A percentile compares a stretch with the other conserved stretches of the same genome.
These are phyloP conservation scores for Talaromyces borbonicus DNA, from an alignment of 495 filamentous ascomycete species.

Conservation along the genomic window DNA sequence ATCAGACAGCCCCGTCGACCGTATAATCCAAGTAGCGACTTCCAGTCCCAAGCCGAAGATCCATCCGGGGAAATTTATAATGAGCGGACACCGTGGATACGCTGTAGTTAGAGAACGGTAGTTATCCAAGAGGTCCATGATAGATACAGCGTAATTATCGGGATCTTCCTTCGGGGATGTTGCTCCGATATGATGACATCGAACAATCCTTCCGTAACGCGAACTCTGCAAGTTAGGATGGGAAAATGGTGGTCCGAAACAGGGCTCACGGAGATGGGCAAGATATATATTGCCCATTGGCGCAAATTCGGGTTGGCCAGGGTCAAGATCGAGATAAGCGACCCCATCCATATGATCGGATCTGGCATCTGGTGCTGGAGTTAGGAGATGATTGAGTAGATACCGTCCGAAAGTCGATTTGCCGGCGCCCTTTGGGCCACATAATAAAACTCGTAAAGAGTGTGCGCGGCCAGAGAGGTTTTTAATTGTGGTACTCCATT, in stretches of 20 bases:
- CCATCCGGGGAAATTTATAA: constrained; percentile 82
- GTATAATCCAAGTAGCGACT: constrained; percentile 54
- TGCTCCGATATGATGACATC: constrained; percentile 65
- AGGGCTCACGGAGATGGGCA: constrained; percentile 48
- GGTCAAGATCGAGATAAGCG: constrained; percentile 70
- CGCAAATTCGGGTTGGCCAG: constrained; percentile 74
- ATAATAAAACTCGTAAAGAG: constrained; percentile 46
- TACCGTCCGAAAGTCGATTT: constrained; percentile 79
- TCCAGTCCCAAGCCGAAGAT: constrained; percentile 67
- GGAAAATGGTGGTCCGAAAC: constrained; percentile 66
- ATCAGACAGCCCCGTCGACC: constrained; percentile 38
- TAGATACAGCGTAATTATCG: constrained; percentile 57
- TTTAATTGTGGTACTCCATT: constrained; percentile 47
- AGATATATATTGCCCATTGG: constrained; percentile 71
- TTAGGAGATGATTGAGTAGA: constrained; percentile 66
- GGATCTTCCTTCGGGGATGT: constrained; percentile 61
- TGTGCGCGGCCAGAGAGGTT: constrained; percentile 27
- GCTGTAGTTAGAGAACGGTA: constrained; percentile 42
- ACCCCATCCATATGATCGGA: constrained; percentile 35
- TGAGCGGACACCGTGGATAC: constrained; percentile 45
- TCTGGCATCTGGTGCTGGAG: constrained; percentile 28
- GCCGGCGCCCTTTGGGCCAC: constrained; percentile 73
- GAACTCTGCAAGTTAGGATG: constrained; percentile 43
- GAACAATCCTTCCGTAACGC: constrained; percentile 34
- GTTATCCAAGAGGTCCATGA: constrained; percentile 54